Evolutionary conservation across 1,284 basidiomycete species (phyloP), one percentile per base, ranked within the genome.

Genomic region (Puccinia novopanici): DNA sequence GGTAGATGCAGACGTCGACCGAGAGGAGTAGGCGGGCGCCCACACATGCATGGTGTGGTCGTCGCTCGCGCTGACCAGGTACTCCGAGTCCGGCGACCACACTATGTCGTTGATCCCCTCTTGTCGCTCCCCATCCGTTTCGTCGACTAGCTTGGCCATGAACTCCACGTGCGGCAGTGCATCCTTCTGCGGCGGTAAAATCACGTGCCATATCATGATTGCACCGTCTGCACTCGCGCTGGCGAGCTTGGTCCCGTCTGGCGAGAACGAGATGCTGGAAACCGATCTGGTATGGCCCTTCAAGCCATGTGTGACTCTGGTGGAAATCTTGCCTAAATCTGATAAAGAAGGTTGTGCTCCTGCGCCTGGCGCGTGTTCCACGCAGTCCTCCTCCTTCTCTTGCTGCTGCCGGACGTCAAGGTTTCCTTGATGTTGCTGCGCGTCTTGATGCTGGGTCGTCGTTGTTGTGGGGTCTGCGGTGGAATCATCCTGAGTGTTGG

Each of bases 31-130:
- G n/a, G n/a, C 90, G n/a, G 92, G 86, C 82, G 89, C 89, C 93
- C 93, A 95, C 83, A 97, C 89, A 55, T 91, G 89, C 72, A 95
- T 89, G 0, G 91, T 91, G 83, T 91, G 92, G 86, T 97, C 95
- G 85, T 98, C 95, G 3, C 93, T 95, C 0, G 93, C 94, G 65
- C 92, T 93, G 0, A 94, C 93, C 54, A 98, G 86, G 84, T 91
- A 92, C 81, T 91, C 89, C 34, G 91, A 91, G 84, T 95, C 92
- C 55, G 87, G 87, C 0, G 93, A 93, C 91, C 94, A 94, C 15
- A 92, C 91, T 82, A 97, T 87, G 84, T 96, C 93, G 75, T 93
- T 94, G 81, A 97, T 90, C 0, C 95, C 95, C 86, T 76, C 12
- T 17, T 13, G 67, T 12, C 50, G n/a, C n/a, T n/a, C n/a, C n/a